Evolutionary conservation across 1,284 basidiomycete genomes (phyloP).

Genomic region (Volvariella surrecta): DNA sequence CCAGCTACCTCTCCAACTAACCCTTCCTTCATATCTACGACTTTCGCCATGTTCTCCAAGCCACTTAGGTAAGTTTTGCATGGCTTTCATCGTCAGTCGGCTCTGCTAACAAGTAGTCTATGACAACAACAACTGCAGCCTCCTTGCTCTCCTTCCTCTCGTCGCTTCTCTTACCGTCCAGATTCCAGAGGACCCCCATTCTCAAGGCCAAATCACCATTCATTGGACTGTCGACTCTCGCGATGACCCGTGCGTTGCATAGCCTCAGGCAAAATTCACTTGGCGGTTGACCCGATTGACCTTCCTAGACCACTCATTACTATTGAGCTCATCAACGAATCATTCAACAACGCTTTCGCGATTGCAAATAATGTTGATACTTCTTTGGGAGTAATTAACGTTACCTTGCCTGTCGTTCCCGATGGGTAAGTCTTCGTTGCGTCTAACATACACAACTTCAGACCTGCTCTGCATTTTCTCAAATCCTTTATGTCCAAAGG

Average conservation of each 20-base stretch:
- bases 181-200: slow-evolving; percentile 25
- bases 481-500: slow-evolving; percentile 19
- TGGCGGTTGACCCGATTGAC: not conserved
- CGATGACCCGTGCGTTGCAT: slow-evolving; percentile 28
- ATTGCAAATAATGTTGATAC: slow-evolving; percentile 52
- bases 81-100: too few species aligned
- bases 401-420: slow-evolving; percentile 45
- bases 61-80: too few species aligned
- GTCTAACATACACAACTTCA: too few species aligned
- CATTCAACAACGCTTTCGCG: slow-evolving; percentile 46
- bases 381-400: slow-evolving; percentile 19
- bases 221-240: slow-evolving; percentile 35
- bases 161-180: slow-evolving; percentile 39
- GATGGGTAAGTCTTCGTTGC: slow-evolving; percentile 28
- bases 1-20: too few species aligned
- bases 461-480: slow-evolving; percentile 6
- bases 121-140: slow-evolving; percentile 19
- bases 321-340: slow-evolving; percentile 35
- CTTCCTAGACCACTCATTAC: slow-evolving; percentile 19
- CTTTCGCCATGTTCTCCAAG: too few species aligned
- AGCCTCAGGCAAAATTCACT: not conserved
- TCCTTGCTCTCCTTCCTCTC: slow-evolving; percentile 39
- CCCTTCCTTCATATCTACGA: too few species aligned
- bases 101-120: too few species aligned
- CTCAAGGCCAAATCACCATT: slow-evolving; percentile 30